Conservation (phyloP, 163 green algal species). For the Volvox carteri region DNA sequence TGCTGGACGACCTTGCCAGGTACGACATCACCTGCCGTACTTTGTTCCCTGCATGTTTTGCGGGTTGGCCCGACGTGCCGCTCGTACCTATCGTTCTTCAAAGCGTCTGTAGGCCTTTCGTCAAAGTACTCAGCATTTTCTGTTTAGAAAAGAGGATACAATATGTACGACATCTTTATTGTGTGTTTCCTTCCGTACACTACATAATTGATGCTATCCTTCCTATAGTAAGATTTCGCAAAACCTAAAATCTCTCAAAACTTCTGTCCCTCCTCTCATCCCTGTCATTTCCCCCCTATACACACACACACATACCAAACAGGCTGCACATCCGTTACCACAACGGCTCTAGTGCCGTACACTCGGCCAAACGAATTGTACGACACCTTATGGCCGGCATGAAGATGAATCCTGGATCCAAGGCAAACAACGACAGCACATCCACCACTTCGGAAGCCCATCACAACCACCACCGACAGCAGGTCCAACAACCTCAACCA, state of each 20-base stretch:
- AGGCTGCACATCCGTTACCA: slow-evolving; percentile 28
- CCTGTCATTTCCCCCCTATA: not conserved
- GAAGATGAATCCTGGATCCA: not conserved
- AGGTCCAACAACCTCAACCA: not conserved
- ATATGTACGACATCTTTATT: too few species aligned
- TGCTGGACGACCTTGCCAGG: slow-evolving; percentile 52
- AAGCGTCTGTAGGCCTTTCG: too few species aligned
- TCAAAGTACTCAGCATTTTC: too few species aligned
- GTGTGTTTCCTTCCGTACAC: too few species aligned
- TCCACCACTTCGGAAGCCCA: not conserved
- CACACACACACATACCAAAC: not conserved
- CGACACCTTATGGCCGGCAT: not conserved
- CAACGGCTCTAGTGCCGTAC: not conserved
- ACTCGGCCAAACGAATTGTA: not conserved
- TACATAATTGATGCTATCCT: too few species aligned
- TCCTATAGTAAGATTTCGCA: too few species aligned
- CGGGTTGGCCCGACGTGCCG: too few species aligned
- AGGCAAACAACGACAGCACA: not conserved
- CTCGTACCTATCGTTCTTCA: too few species aligned
- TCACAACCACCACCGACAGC: not conserved
- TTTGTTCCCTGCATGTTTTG: too few species aligned
- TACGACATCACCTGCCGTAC: slow-evolving; percentile 2
- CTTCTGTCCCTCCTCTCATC: not conserved
- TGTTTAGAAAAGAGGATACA: too few species aligned
- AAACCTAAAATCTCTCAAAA: not conserved